phyloP scores from a whole-genome alignment of 2,329 filamentous ascomycete species.

The Fusarium piperis region DNA sequence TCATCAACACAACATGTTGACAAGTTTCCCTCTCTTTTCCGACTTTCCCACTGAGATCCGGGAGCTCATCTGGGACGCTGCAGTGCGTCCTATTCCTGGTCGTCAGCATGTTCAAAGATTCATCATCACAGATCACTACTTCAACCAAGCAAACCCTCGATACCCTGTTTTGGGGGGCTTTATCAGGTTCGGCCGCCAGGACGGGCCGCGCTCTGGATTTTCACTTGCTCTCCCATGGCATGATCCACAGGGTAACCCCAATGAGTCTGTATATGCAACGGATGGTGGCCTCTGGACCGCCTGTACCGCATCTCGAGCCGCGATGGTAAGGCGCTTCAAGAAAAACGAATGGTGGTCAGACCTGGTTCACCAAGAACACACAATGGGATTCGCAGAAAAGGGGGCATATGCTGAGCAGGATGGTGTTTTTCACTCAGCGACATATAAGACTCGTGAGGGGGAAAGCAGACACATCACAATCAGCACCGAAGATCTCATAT shows the following conservation, averaged over 20 bases:
- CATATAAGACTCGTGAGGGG: neutral
- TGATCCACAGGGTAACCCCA: slow-evolving; percentile 1
- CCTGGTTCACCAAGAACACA: neutral
- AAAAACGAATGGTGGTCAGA: slow-evolving; percentile 32
- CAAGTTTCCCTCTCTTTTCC: neutral
- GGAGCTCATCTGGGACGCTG: slow-evolving; percentile 23
- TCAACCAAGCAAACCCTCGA: neutral
- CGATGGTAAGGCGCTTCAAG: slow-evolving; percentile 7
- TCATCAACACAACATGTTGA: neutral
- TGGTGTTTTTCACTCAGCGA: slow-evolving; percentile 8
- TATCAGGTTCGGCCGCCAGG: neutral
- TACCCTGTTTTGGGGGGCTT: neutral
- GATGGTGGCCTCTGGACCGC: slow-evolving; percentile 23
- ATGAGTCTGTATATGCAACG: slow-evolving; percentile 21
- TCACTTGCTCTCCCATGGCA: slow-evolving; percentile 9
- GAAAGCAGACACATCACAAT: slow-evolving; percentile 16
- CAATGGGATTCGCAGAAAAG: neutral
- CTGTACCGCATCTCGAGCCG: slow-evolving; percentile 11
- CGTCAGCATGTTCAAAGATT: slow-evolving; percentile 24
- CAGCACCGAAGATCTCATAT: slow-evolving; percentile 1
- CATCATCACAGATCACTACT: slow-evolving; percentile 8
- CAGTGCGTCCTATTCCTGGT: slow-evolving; percentile 7
- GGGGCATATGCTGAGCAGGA: neutral
- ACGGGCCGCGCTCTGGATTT: neutral
- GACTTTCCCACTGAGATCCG: slow-evolving; percentile 17